Percentiles rank a stretch among this genome's conserved stretches.
Conservation (phyloP, 179 eudicot species). For the Pouteria campechiana region DNA sequence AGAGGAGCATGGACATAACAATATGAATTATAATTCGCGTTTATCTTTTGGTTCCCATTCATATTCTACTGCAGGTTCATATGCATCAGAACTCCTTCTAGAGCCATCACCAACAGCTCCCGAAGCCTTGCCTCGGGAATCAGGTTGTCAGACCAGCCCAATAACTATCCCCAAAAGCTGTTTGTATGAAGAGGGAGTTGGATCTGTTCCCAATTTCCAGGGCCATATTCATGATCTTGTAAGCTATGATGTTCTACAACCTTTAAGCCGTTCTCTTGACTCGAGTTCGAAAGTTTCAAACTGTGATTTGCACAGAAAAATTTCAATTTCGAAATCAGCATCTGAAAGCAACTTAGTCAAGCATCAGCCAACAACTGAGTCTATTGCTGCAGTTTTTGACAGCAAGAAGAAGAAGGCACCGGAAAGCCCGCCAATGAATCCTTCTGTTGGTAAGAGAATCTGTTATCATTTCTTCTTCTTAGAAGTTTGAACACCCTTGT, state of each 20-base stretch:
- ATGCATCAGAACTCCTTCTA: slow-evolving; percentile 16
- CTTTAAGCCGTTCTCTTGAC: slow-evolving; percentile 38
- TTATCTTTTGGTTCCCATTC: no score
- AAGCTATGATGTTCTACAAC: slow-evolving; percentile 15
- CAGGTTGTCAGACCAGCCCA: slow-evolving; percentile 19
- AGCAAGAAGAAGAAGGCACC: slow-evolving; percentile 19
- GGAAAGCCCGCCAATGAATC: slow-evolving; percentile 26
- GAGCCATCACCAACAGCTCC: slow-evolving; percentile 8
- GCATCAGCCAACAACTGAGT: slow-evolving; percentile 8
- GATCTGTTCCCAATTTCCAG: slow-evolving; percentile 47
- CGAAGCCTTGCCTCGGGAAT: slow-evolving; percentile 11
- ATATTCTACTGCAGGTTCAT: no score
- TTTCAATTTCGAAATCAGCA: slow-evolving; percentile 7
- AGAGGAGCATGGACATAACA: slow-evolving; percentile 10
- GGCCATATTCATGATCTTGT: slow-evolving; percentile 15
- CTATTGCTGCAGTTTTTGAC: no score
- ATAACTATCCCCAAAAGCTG: slow-evolving; percentile 21
- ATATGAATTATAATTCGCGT: slow-evolving; percentile 4
- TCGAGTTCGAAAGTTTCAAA: slow-evolving; percentile 25
- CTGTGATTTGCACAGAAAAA: slow-evolving; percentile 7
- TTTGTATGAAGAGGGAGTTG: slow-evolving; percentile 11
- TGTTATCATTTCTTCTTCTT: no score
- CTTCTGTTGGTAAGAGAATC: slow-evolving; percentile 48
- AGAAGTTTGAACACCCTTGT: slow-evolving; percentile 2
- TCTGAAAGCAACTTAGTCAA: slow-evolving; percentile 6